Percentiles rank a stretch among this genome's conserved stretches.
Evolutionary conservation across 352 stramenopile genomes (phyloP).

Genomic region (Globisporangium abappressorium): DNA sequence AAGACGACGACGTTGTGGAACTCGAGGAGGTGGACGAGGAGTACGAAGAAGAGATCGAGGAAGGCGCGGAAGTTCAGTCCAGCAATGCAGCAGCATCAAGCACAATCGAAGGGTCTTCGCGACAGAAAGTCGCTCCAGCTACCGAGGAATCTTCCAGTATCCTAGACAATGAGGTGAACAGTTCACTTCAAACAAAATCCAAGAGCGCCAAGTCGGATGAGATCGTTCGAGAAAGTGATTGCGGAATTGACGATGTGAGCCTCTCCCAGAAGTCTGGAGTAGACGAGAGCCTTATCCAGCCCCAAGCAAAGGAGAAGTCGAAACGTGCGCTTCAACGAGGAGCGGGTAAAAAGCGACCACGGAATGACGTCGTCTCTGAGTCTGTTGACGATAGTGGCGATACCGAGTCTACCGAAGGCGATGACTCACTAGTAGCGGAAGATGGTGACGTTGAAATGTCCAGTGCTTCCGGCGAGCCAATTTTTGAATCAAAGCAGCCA

Average conservation of each 20-base stretch:
- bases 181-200: background rate
- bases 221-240: constrained; percentile 61
- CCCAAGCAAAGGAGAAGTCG: background rate
- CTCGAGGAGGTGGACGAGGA: constrained; percentile 27
- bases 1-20: constrained; percentile 25
- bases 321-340: background rate
- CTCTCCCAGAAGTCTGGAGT: constrained; percentile 19
- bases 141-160: background rate
- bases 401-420: constrained; percentile 6
- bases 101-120: background rate
- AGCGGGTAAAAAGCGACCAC: background rate
- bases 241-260: constrained; percentile 21
- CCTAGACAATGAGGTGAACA: background rate
- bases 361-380: background rate
- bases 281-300: background rate
- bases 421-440: background rate
- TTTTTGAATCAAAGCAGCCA: background rate
- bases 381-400: background rate
- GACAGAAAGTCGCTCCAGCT: background rate
- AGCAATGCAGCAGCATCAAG: background rate
- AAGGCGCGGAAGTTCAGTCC: constrained; percentile 16
- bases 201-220: constrained; percentile 20
- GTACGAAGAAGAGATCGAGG: constrained; percentile 26
- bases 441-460: constrained; percentile 6
- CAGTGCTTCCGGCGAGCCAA: background rate